Percentiles rank a stretch among this genome's conserved stretches.
Conservation (phyloP, 805 yeast species). For the Myxozyma kluyveri region DNA sequence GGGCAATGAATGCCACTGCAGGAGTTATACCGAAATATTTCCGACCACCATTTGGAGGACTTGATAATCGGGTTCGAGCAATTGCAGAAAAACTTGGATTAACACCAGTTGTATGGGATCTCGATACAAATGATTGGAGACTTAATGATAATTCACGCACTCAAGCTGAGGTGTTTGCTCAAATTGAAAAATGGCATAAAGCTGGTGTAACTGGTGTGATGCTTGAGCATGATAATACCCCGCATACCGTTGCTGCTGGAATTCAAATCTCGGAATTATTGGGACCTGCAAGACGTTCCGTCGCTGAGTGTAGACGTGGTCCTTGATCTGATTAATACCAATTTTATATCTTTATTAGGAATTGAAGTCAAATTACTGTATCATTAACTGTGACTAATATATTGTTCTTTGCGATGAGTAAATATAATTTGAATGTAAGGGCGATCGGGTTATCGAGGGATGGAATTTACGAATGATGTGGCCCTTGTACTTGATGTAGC, state of each 20-base stretch:
- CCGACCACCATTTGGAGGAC: slow-evolving; percentile 94
- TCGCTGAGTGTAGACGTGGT: slow-evolving; percentile 65
- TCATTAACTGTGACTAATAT: too few relatives aligned
- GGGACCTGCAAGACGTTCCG: slow-evolving; percentile 47
- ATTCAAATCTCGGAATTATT: slow-evolving; percentile 44
- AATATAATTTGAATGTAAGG: too few relatives aligned
- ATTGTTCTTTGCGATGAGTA: too few relatives aligned
- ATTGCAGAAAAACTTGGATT: slow-evolving; percentile 82
- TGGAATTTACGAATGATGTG: too few relatives aligned
- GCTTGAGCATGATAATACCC: slow-evolving; percentile 79
- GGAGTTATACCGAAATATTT: slow-evolving; percentile 86
- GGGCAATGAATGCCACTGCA: slow-evolving; percentile 97
- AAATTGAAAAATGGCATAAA: slow-evolving; percentile 54
- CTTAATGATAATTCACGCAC: slow-evolving; percentile 51
- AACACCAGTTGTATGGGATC: slow-evolving; percentile 87
- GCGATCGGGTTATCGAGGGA: too few relatives aligned
- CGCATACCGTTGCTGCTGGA: slow-evolving; percentile 67
- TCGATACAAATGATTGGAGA: slow-evolving; percentile 89
- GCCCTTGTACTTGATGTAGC: too few relatives aligned
- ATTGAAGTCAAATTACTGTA: too few relatives aligned
- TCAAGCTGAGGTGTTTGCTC: slow-evolving; percentile 52
- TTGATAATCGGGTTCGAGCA: slow-evolving; percentile 78
- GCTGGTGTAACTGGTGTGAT: slow-evolving; percentile 55
- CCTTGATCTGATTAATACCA: slow-evolving; percentile 82
- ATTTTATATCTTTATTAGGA: too few relatives aligned